phyloP scores from a whole-genome alignment of 768 basidiomycete genomes.

The Solioccasus polychromus region DNA sequence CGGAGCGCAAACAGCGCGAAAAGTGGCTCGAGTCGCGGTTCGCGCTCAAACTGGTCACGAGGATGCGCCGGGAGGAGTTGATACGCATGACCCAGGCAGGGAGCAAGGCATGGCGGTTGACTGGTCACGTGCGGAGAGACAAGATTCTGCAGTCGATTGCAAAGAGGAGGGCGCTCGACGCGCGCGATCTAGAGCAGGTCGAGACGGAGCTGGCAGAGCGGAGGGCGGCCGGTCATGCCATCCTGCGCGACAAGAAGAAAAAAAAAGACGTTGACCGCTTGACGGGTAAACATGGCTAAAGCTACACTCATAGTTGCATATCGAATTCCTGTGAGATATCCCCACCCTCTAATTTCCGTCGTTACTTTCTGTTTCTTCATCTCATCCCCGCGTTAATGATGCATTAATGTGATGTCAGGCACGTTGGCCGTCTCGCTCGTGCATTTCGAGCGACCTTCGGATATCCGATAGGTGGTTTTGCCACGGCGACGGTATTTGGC shows the following conservation, averaged over 20 bases:
- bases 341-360: background rate
- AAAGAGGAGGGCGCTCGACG: constrained; percentile 42
- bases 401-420: constrained; percentile 10
- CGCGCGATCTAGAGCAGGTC: constrained; percentile 37
- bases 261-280: constrained; percentile 10
- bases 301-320: constrained; percentile 15
- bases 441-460: constrained; percentile 29
- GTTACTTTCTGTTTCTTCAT: background rate
- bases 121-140: constrained; percentile 40
- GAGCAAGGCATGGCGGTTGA: constrained; percentile 38
- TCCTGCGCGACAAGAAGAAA: constrained; percentile 21
- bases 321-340: background rate
- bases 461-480: constrained; percentile 27
- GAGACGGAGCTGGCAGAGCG: constrained; percentile 31
- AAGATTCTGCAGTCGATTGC: constrained; percentile 53
- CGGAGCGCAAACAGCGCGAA: constrained; percentile 52
- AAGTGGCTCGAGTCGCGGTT: constrained; percentile 66
- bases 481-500: constrained; percentile 31
- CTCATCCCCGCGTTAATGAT: background rate
- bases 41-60: constrained; percentile 36
- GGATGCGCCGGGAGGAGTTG: constrained; percentile 31
- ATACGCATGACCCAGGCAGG: constrained; percentile 36
- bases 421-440: constrained; percentile 14
- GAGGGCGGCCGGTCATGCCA: constrained; percentile 21
- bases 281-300: constrained; percentile 10